These are phyloP conservation scores for Didymella arachidicola DNA, from an alignment of 2,329 filamentous ascomycete genomes.

Conservation along the genomic window DNA sequence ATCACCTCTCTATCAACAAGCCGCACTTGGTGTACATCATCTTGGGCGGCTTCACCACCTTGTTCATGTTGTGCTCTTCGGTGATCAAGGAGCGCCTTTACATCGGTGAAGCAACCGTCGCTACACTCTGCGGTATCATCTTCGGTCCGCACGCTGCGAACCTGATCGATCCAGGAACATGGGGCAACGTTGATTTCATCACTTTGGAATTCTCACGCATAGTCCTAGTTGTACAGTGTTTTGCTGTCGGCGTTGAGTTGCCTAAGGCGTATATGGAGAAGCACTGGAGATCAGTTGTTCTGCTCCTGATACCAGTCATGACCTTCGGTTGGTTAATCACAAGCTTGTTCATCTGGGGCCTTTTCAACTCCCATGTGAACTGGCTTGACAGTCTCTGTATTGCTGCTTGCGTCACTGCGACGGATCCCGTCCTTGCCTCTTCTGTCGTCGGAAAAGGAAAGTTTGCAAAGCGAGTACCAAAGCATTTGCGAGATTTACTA, in stretches of 20 bases:
- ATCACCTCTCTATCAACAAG: conserved; percentile 84
- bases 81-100: conserved; percentile 98
- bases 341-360: conserved; percentile 93
- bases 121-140: conserved; percentile 85
- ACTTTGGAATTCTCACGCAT: conserved; percentile 90
- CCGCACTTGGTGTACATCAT: conserved; percentile 99
- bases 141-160: conserved; percentile 86
- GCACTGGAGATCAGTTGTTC: conserved; percentile 91
- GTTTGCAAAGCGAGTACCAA: conserved; percentile 95
- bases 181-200: conserved; percentile 86
- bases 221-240: conserved; percentile 90
- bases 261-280: conserved; percentile 96
- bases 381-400: conserved; percentile 91
- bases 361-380: conserved; percentile 74
- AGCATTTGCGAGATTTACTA: conserved; percentile 92
- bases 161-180: conserved; percentile 75
- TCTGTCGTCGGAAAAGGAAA: conserved; percentile 99
- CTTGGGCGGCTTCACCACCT: conserved; percentile 92
- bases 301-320: conserved; percentile 94
- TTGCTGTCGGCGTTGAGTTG: conserved; percentile 88
- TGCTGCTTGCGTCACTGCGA: conserved; percentile 94
- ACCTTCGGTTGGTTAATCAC: conserved; percentile 93
- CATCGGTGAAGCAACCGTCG: conserved; percentile 97
- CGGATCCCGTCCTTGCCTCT: conserved; percentile 94
- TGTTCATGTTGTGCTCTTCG: conserved; percentile 98